phyloP scores from a whole-genome alignment of 495 filamentous ascomycete species.

The Lepraria neglecta region DNA sequence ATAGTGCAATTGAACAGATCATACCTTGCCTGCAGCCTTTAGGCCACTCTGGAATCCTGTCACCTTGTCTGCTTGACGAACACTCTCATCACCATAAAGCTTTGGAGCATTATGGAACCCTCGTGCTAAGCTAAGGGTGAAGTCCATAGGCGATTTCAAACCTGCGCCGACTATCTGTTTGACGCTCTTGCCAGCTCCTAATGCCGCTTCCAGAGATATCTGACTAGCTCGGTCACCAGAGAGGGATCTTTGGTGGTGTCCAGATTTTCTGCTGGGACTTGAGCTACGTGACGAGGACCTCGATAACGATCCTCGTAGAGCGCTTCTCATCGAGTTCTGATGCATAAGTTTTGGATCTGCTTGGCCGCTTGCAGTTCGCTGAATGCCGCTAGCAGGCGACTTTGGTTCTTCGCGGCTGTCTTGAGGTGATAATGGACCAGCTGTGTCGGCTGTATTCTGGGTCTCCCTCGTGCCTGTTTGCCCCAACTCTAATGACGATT shows the following conservation, averaged over 20 bases:
- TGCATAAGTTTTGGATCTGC: not conserved
- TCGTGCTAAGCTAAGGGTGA: slow-evolving; percentile 68
- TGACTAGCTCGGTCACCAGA: slow-evolving; percentile 22
- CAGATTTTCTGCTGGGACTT: slow-evolving; percentile 14
- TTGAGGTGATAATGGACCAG: not conserved
- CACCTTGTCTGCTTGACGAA: slow-evolving; percentile 62
- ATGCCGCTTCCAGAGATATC: slow-evolving; percentile 47
- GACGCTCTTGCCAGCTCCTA: slow-evolving; percentile 57
- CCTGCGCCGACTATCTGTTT: slow-evolving; percentile 61
- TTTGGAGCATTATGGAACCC: slow-evolving; percentile 83
- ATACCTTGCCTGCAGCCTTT: slow-evolving; percentile 53
- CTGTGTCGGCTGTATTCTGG: not conserved
- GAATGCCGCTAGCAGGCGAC: not conserved
- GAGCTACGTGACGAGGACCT: slow-evolving; percentile 15
- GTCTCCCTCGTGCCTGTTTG: not conserved
- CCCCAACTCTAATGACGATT: slow-evolving; percentile 13
- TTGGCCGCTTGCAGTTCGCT: not conserved
- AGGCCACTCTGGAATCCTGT: slow-evolving; percentile 62
- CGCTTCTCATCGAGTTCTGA: slow-evolving; percentile 14
- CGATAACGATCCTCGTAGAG: slow-evolving; percentile 14
- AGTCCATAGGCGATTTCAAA: slow-evolving; percentile 73
- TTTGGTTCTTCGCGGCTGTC: slow-evolving; percentile 4
- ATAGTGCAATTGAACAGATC: not conserved
- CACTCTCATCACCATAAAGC: slow-evolving; percentile 69
- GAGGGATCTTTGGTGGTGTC: slow-evolving; percentile 18